Percentiles rank a stretch among this genome's conserved stretches.
These are phyloP conservation scores for Vitrella brassicaformis DNA, from an alignment of 73 alveolate species.

Conservation along the genomic window DNA sequence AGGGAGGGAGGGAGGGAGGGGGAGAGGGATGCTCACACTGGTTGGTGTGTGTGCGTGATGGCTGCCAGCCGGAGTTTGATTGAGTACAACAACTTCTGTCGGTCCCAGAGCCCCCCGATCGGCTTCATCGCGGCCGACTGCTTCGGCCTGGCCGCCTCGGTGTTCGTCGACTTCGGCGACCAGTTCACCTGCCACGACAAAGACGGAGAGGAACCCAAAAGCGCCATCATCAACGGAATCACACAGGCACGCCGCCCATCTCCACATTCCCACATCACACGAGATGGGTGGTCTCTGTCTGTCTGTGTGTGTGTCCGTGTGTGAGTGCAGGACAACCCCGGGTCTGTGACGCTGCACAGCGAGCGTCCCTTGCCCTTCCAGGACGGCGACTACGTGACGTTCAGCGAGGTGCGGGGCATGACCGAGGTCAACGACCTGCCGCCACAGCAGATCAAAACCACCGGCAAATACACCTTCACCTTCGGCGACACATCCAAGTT, in stretches of 20 bases:
- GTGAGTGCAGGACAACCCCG: too few species aligned
- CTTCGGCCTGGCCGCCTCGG: conserved; percentile 70
- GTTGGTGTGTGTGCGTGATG: too few species aligned
- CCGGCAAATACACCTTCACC: conserved; percentile 6
- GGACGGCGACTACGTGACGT: conserved; percentile 88
- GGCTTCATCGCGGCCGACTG: conserved; percentile 67
- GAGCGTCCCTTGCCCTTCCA: conserved; percentile 77
- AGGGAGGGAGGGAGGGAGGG: conserved; percentile 66
- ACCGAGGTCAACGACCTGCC: conserved; percentile 78
- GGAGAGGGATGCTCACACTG: conserved; percentile 56
- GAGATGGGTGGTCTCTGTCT: neutral
- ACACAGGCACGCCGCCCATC: too few species aligned
- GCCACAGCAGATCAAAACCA: conserved; percentile 74
- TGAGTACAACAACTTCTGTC: conserved; percentile 55
- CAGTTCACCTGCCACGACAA: conserved; percentile 47
- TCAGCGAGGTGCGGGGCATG: conserved; percentile 97
- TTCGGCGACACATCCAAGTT: neutral
- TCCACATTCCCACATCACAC: neutral
- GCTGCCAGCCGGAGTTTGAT: conserved; percentile 45
- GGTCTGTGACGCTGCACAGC: conserved; percentile 75
- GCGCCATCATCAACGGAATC: conserved; percentile 69
- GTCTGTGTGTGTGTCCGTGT: too few species aligned
- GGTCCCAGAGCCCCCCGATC: conserved; percentile 36
- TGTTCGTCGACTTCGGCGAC: conserved; percentile 89
- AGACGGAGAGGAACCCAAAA: conserved; percentile 91